These are phyloP conservation scores for Draba incana DNA, from an alignment of 345 rosid species.

Conservation along the genomic window DNA sequence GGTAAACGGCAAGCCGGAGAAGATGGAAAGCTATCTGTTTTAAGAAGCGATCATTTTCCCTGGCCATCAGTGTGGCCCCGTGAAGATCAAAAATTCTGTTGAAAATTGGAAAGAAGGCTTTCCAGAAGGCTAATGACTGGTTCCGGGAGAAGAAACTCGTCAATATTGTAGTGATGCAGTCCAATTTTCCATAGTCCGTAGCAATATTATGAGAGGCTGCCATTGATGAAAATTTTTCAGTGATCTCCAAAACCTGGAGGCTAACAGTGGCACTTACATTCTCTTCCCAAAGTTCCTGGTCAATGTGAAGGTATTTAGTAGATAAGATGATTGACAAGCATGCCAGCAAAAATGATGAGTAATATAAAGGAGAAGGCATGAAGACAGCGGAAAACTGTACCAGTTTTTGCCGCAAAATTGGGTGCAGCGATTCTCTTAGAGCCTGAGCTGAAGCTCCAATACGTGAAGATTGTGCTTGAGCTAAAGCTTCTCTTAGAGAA, in stretches of 20 bases:
- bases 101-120: conserved; percentile 82
- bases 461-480: conserved; percentile 98
- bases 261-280: conserved; percentile 95
- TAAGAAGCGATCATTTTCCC: conserved; percentile 98
- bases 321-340: conserved; percentile 19
- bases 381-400: conserved; percentile 44
- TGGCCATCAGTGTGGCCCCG: conserved; percentile 94
- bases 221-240: conserved; percentile 84
- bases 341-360: conserved; percentile 20
- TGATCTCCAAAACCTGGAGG: conserved; percentile 96
- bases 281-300: conserved; percentile 99
- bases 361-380: conserved; percentile 21
- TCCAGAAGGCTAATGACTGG: conserved; percentile 92
- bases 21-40: conserved; percentile 98
- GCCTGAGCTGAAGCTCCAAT: conserved; percentile 99
- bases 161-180: conserved; percentile 86
- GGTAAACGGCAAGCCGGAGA: conserved; percentile 92
- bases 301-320: conserved; percentile 33
- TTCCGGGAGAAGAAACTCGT: conserved; percentile 90
- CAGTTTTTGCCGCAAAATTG: conserved; percentile 92
- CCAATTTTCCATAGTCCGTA: conserved; percentile 97
- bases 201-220: conserved; percentile 88
- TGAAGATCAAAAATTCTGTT: conserved; percentile 81
- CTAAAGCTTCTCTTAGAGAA: conserved; percentile 97
- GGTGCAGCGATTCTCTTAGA: conserved; percentile 94